These are phyloP conservation scores for Phoma sp. DNA, from an alignment of 2,329 filamentous ascomycete genomes.

Conservation along the genomic window DNA sequence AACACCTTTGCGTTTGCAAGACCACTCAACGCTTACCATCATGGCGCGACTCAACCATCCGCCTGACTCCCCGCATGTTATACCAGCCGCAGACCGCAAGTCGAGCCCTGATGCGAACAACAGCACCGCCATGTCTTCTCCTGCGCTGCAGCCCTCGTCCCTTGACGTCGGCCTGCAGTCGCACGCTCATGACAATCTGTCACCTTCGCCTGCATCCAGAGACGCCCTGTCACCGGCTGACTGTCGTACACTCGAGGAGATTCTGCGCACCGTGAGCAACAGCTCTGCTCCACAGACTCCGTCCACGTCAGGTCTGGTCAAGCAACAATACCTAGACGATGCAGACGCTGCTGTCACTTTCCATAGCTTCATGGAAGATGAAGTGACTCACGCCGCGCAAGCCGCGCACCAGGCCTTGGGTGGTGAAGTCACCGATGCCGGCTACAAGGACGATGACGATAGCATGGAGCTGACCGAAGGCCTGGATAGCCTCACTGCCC, in stretches of 20 bases:
- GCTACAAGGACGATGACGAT: conserved; percentile 26
- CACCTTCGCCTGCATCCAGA: background rate
- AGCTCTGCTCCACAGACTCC: background rate
- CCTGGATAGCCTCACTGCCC: background rate
- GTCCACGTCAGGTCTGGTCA: background rate
- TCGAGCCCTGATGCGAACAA: background rate
- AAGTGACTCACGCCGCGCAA: background rate
- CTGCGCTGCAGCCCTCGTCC: conserved; percentile 2
- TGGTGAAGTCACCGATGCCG: conserved; percentile 15
- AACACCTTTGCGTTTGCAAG: no score
- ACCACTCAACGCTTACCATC: background rate
- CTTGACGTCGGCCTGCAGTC: conserved; percentile 2
- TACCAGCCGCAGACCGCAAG: background rate
- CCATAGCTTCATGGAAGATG: background rate
- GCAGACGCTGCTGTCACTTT: background rate
- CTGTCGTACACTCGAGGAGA: conserved; percentile 19
- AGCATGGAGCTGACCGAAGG: conserved; percentile 26
- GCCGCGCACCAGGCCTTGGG: background rate
- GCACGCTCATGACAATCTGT: background rate
- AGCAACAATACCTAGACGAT: background rate
- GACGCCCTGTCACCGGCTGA: conserved; percentile 15
- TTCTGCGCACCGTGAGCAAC: conserved; percentile 10
- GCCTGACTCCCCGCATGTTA: background rate
- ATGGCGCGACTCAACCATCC: conserved; percentile 13
- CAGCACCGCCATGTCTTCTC: background rate